Conservation (phyloP, 768 basidiomycete species). For the Leucocoprinus leucothites region DNA sequence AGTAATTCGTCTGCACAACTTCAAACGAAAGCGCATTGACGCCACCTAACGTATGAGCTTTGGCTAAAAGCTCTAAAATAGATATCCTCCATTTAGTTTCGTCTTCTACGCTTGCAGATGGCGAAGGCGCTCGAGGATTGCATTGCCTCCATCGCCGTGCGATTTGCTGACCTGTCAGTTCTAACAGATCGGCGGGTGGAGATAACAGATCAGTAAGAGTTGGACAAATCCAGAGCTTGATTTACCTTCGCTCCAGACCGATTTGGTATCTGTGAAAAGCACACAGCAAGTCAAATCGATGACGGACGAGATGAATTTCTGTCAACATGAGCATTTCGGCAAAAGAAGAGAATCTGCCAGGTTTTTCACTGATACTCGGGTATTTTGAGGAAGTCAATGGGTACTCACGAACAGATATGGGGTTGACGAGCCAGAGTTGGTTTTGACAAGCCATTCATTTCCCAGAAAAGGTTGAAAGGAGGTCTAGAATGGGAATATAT, state of each 20-base stretch:
- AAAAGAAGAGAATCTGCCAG: slow-evolving; percentile 2
- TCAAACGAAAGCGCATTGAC: slow-evolving; percentile 58
- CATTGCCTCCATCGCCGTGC: slow-evolving; percentile 69
- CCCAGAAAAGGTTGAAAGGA: slow-evolving; percentile 51
- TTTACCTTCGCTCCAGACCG: slow-evolving; percentile 73
- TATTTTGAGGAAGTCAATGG: neutral
- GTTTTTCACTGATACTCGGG: slow-evolving; percentile 4
- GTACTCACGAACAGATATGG: slow-evolving; percentile 74
- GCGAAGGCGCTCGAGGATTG: slow-evolving; percentile 38
- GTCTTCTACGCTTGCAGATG: slow-evolving; percentile 29
- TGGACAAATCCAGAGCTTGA: neutral
- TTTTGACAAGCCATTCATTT: slow-evolving; percentile 76
- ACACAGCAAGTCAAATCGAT: slow-evolving; percentile 57
- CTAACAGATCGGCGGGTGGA: slow-evolving; percentile 19
- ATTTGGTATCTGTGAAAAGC: slow-evolving; percentile 71
- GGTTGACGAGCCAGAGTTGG: slow-evolving; percentile 53
- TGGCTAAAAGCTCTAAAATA: slow-evolving; percentile 51
- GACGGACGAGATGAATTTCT: slow-evolving; percentile 65
- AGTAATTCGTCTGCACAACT: slow-evolving; percentile 53
- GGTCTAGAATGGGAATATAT: slow-evolving; percentile 36
- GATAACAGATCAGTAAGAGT: slow-evolving; percentile 14
- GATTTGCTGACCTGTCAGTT: slow-evolving; percentile 52
- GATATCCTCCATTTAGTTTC: slow-evolving; percentile 64
- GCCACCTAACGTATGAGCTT: slow-evolving; percentile 60
- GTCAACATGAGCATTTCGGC: slow-evolving; percentile 12